Evolutionary conservation across 1,284 basidiomycete species (phyloP), one percentile per base, ranked within the genome.

Genomic region (Fomitopsis pinicola): DNA sequence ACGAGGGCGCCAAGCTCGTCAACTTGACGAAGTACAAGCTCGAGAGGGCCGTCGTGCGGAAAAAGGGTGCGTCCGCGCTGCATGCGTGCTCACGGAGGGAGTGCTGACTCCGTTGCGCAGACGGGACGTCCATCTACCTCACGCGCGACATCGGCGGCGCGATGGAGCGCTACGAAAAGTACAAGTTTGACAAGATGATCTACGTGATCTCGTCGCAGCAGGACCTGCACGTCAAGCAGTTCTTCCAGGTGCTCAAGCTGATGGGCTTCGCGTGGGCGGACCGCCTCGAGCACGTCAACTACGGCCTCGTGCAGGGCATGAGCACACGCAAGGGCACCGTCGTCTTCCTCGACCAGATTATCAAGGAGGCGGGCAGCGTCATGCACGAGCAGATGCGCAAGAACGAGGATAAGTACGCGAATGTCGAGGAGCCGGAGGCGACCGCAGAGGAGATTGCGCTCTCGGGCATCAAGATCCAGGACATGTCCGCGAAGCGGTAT

Each of bases 321-420:
- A 97, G 94, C 69, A 99, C 97, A 19, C 89, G 97, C 61, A 95
- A 90, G 76, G 97, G 97, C 55, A 98, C 94, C 0, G 97, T 94
- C 54, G 95, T 98, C 54, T 98, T 98, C 85, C 80, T 99, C 45
- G 91, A 98, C 72, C 85, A 98, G 75, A 98, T 99, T 70, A 90
- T 99, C 71, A 85, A 90, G 68, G 95, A 97, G 73, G 95, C 97
- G 0, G 85, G 88, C 26, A 83, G 86, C 59, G 89, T 92, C 62
- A 99, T 99, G 97, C 94, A 95, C 77, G 94, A 96, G 65, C 94
- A 97, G 74, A 99, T 99, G 97, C 83, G 81, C 75, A 90, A 89
- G 76, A 98, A 98, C 73, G 91, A 94, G 76, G 94, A 87, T 62
- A 99, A 99, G 78, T 98, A 97, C 71, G 86, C 82, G 2, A 88